Evolutionary conservation across 257 asterid genomes (phyloP).

Genomic region (Nicotiana tabacum): DNA sequence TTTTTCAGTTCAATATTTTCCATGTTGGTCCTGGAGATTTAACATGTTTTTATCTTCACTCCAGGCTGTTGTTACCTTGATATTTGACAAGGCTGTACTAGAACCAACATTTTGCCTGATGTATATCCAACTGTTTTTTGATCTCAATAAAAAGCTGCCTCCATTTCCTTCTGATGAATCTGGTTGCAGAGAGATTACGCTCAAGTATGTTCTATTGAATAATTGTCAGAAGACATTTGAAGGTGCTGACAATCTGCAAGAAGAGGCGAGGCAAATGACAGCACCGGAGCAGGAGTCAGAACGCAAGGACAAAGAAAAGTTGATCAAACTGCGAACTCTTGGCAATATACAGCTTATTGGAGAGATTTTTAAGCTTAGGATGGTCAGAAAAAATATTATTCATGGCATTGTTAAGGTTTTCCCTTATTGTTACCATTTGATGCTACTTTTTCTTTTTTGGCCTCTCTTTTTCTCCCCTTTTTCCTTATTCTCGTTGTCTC

Average conservation of each 20-base stretch:
- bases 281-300: constrained; percentile 77
- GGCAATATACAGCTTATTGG: constrained; percentile 91
- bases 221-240: constrained; percentile 86
- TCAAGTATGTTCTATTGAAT: constrained; percentile 60
- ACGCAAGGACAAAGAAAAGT: constrained; percentile 75
- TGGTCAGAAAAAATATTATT: constrained; percentile 82
- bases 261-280: constrained; percentile 73
- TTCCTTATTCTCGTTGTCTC: too few relatives aligned
- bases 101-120: constrained; percentile 89
- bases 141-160: constrained; percentile 68
- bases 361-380: constrained; percentile 88
- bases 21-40: background rate
- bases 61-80: constrained; percentile 33
- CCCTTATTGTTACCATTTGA: too few relatives aligned
- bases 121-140: constrained; percentile 79
- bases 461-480: too few relatives aligned
- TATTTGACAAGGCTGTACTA: constrained; percentile 88
- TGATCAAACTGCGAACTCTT: constrained; percentile 73
- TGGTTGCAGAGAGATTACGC: constrained; percentile 77
- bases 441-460: too few relatives aligned
- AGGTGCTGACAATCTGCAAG: constrained; percentile 69
- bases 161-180: constrained; percentile 87
- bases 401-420: constrained; percentile 85
- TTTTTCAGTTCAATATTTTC: background rate
- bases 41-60: background rate